Evolutionary conservation across 2,329 filamentous ascomycete species (phyloP).

Genomic region (Rhinocladiella mackenziei): DNA sequence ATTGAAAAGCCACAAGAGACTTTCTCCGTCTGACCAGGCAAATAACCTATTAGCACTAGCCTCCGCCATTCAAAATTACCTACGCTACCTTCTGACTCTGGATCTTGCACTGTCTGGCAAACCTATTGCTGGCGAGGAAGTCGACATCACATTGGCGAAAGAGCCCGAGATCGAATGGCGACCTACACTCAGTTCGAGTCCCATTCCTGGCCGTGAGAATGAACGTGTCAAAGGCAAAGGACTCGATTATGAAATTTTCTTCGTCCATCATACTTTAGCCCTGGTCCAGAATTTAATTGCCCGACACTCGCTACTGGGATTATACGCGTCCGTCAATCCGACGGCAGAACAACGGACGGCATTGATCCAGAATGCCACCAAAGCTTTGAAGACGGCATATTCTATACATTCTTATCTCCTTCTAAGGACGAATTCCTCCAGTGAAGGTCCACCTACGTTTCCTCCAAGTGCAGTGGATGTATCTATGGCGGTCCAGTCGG

Average conservation of each 20-base stretch:
- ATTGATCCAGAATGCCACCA: constrained; percentile 70
- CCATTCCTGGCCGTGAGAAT: constrained; percentile 59
- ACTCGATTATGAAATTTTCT: constrained; percentile 78
- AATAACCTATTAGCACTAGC: constrained; percentile 68
- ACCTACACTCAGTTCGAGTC: constrained; percentile 63
- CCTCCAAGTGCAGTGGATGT: constrained; percentile 43
- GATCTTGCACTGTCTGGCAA: constrained; percentile 65
- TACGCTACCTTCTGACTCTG: constrained; percentile 77
- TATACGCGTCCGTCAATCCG: constrained; percentile 65
- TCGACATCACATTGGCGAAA: constrained; percentile 64
- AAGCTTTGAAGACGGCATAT: constrained; percentile 71
- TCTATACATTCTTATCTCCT: constrained; percentile 69
- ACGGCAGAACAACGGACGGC: constrained; percentile 63
- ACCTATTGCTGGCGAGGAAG: constrained; percentile 54
- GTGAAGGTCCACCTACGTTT: constrained; percentile 41
- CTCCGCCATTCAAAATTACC: constrained; percentile 67
- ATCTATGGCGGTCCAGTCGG: constrained; percentile 40
- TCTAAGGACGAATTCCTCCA: constrained; percentile 41
- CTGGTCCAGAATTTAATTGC: constrained; percentile 70
- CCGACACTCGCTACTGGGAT: constrained; percentile 64
- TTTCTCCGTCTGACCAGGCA: constrained; percentile 67
- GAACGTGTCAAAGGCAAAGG: constrained; percentile 66
- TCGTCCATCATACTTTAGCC: constrained; percentile 71
- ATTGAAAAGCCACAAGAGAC: constrained; percentile 83
- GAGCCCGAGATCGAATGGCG: constrained; percentile 75